These are phyloP conservation scores for Setaria italica DNA, from an alignment of 202 grass and related monocot species.

Conservation along the genomic window DNA sequence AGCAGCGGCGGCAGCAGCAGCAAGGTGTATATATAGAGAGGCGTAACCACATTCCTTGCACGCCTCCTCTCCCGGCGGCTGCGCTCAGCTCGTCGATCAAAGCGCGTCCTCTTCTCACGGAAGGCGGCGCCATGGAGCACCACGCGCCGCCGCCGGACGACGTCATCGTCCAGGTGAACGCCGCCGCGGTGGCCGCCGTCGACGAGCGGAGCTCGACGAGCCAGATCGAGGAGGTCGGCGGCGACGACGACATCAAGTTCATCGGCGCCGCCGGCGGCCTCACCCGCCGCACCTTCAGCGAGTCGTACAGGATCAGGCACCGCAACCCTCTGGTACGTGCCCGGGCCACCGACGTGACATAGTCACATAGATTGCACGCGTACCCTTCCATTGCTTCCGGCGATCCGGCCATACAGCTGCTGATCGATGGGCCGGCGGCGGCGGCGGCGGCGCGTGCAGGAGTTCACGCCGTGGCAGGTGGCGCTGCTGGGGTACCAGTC, in stretches of 20 bases:
- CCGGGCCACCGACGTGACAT: too few species aligned
- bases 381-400: neutral
- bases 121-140: slow-evolving; percentile 43
- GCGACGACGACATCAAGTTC: neutral
- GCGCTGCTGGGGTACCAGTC: slow-evolving; percentile 68
- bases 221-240: neutral
- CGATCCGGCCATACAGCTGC: neutral
- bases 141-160: slow-evolving; percentile 17
- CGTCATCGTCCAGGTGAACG: slow-evolving; percentile 50
- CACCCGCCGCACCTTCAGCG: slow-evolving; percentile 45
- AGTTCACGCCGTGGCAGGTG: slow-evolving; percentile 54
- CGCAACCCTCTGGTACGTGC: slow-evolving; percentile 47
- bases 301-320: slow-evolving; percentile 56
- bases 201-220: slow-evolving; percentile 39
- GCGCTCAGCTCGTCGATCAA: neutral
- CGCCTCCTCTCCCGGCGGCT: neutral
- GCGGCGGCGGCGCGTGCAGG: slow-evolving; percentile 38
- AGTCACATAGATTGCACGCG: too few species aligned
- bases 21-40: neutral
- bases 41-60: neutral
- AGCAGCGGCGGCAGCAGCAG: neutral
- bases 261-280: neutral
- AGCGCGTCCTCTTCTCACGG: neutral
- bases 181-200: slow-evolving; percentile 43
- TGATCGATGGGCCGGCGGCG: neutral